Percentiles rank a stretch among this genome's conserved stretches.
These are phyloP conservation scores for Phyllosticta citriasiana DNA, from an alignment of 2,329 filamentous ascomycete genomes.

Conservation along the genomic window DNA sequence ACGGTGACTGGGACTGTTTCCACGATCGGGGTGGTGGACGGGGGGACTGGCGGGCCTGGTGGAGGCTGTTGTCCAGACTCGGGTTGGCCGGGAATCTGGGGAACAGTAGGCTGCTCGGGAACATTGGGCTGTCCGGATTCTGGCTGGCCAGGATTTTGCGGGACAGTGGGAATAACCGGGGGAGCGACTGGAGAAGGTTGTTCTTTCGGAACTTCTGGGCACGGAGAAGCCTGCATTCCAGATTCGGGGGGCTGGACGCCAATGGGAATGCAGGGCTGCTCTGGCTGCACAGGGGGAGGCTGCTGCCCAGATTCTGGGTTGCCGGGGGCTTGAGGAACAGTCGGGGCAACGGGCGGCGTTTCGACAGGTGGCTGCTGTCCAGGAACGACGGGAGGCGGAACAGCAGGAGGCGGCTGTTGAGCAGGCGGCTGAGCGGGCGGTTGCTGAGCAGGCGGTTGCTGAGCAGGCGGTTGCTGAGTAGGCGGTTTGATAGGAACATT, in stretches of 20 bases:
- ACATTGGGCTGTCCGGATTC: not conserved
- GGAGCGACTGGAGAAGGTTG: slow-evolving; percentile 3
- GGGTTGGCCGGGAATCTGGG: slow-evolving; percentile 10
- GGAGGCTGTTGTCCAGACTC: not conserved
- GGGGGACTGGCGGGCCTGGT: no score
- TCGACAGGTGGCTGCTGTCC: not conserved
- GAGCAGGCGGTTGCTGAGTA: no score
- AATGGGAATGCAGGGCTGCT: no score
- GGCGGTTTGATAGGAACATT: not conserved
- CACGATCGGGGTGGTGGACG: not conserved
- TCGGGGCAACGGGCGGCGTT: not conserved
- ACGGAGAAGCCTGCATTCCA: no score
- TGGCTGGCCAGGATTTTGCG: not conserved
- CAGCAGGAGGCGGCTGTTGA: not conserved
- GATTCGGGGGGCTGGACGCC: no score
- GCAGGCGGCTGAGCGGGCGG: no score
- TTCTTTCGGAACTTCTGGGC: no score
- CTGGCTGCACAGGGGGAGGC: not conserved
- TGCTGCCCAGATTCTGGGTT: no score
- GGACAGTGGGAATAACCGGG: slow-evolving; percentile 15
- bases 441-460: no score
- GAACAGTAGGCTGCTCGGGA: not conserved
- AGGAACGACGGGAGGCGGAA: no score
- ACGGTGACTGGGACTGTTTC: slow-evolving; percentile 25
- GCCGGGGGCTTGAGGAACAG: no score